These are phyloP conservation scores for Trichoderma harzianum DNA, from an alignment of 2,329 filamentous ascomycete genomes.

Conservation along the genomic window DNA sequence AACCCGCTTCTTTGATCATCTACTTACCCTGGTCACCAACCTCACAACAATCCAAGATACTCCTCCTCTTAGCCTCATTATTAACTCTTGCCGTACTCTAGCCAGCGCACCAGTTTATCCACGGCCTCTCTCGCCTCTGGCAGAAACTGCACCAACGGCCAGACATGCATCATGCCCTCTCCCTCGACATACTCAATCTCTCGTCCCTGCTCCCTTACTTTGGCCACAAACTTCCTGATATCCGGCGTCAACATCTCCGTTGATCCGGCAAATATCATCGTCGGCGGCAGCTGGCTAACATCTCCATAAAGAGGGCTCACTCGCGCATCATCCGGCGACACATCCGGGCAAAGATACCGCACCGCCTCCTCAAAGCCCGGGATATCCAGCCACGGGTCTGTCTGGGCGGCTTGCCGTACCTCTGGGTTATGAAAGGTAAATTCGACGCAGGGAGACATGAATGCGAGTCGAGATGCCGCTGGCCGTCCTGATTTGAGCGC, in stretches of 20 bases:
- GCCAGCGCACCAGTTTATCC: conserved; percentile 29
- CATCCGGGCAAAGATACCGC: conserved; percentile 28
- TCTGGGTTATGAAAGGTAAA: conserved; percentile 31
- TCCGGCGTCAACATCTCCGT: conserved; percentile 31
- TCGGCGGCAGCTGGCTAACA: conserved; percentile 28
- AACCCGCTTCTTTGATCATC: not conserved
- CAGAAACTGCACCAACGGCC: conserved; percentile 29
- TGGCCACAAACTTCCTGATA: conserved; percentile 28
- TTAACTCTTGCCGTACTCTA: conserved; percentile 18
- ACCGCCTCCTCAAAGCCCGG: conserved; percentile 28
- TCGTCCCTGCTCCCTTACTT: conserved; percentile 25
- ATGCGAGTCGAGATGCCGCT: conserved; percentile 27
- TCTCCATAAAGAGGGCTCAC: conserved; percentile 32
- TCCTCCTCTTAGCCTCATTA: no score
- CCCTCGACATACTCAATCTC: conserved; percentile 30
- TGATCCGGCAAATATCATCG: conserved; percentile 30
- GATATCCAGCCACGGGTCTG: conserved; percentile 30
- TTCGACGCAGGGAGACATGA: conserved; percentile 32
- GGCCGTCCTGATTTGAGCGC: conserved; percentile 27
- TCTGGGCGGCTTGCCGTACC: conserved; percentile 22
- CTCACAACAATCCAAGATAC: not conserved
- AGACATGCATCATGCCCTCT: conserved; percentile 34
- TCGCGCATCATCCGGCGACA: conserved; percentile 26
- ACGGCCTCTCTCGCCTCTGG: conserved; percentile 28
- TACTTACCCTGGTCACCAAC: not conserved